phyloP scores from a whole-genome alignment of 495 filamentous ascomycete genomes.

The Chaetomidium leptoderma region DNA sequence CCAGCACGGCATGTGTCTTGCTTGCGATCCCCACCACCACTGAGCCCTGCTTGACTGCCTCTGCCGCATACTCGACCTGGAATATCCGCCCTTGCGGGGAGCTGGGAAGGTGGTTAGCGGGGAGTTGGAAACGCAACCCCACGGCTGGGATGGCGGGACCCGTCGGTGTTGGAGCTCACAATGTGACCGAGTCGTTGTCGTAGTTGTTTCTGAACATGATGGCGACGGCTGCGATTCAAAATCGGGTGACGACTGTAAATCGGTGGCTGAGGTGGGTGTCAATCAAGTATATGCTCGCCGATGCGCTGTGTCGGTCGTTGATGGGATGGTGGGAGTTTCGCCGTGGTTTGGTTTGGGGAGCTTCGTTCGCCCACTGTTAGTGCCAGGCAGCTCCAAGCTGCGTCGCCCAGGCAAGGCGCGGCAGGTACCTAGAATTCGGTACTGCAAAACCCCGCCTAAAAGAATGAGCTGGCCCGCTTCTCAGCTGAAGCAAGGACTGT shows the following conservation, averaged over 20 bases:
- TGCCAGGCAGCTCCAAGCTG: slow-evolving; percentile 37
- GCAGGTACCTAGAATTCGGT: slow-evolving; percentile 23
- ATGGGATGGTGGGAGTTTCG: slow-evolving; percentile 9
- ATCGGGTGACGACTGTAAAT: background rate
- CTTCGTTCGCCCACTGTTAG: slow-evolving; percentile 9
- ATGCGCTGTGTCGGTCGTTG: slow-evolving; percentile 1
- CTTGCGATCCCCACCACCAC: slow-evolving; percentile 94
- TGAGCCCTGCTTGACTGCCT: slow-evolving; percentile 98
- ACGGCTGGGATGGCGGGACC: slow-evolving; percentile 6
- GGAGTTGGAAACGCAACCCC: background rate
- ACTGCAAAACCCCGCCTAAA: slow-evolving; percentile 7
- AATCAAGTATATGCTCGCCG: background rate
- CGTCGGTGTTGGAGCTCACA: slow-evolving; percentile 63
- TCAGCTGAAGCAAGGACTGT: background rate
- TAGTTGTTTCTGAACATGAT: slow-evolving; percentile 99
- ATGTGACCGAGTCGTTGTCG: slow-evolving; percentile 99
- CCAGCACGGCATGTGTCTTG: slow-evolving; percentile 95
- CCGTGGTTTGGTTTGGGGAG: slow-evolving; percentile 13
- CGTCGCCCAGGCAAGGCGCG: slow-evolving; percentile 27
- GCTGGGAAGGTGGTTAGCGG: slow-evolving; percentile 47
- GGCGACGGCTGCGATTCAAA: slow-evolving; percentile 16
- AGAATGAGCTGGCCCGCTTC: background rate
- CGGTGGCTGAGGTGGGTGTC: background rate
- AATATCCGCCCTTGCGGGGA: slow-evolving; percentile 99
- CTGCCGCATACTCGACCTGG: slow-evolving; percentile 97